phyloP scores from a whole-genome alignment of 2,329 filamentous ascomycete species.

The Fusarium torreyae region DNA sequence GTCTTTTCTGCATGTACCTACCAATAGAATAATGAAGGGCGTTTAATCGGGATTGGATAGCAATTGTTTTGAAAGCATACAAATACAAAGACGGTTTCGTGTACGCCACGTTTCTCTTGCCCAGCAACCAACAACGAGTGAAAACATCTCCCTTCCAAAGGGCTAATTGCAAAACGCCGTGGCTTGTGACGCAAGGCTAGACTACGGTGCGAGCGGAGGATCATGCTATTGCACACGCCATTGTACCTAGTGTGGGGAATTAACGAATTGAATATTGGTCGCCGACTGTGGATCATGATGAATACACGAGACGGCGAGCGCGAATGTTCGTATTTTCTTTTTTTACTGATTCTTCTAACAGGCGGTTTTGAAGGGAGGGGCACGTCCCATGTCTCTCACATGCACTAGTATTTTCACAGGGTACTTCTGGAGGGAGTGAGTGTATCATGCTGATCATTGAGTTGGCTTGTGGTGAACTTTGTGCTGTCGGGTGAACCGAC shows the following conservation, averaged over 20 bases:
- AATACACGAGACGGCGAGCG: neutral
- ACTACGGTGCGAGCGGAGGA: slow-evolving; percentile 2
- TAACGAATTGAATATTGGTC: neutral
- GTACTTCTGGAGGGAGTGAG: slow-evolving; percentile 19
- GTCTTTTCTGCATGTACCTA: slow-evolving; percentile 24
- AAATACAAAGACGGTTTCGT: neutral
- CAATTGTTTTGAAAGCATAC: slow-evolving; percentile 8
- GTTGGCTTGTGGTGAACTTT: slow-evolving; percentile 12
- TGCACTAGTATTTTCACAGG: neutral
- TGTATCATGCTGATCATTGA: slow-evolving; percentile 21
- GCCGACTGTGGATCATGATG: neutral
- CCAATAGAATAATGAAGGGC: slow-evolving; percentile 44
- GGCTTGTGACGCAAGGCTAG: slow-evolving; percentile 23
- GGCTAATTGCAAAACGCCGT: slow-evolving; percentile 22
- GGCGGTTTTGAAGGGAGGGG: neutral
- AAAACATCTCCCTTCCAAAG: slow-evolving; percentile 14
- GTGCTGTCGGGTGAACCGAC: slow-evolving; percentile 32
- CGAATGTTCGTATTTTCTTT: slow-evolving; percentile 20
- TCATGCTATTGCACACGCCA: neutral
- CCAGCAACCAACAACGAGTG: slow-evolving; percentile 10
- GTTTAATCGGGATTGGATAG: slow-evolving; percentile 13
- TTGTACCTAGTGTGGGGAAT: neutral
- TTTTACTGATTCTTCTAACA: neutral
- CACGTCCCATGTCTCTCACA: neutral
- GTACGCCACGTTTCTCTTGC: slow-evolving; percentile 13